A percentile compares a stretch with the other conserved stretches of the same genome.
Evolutionary conservation across 805 yeast genomes (phyloP).

Genomic region (Yueomyces sinensis): DNA sequence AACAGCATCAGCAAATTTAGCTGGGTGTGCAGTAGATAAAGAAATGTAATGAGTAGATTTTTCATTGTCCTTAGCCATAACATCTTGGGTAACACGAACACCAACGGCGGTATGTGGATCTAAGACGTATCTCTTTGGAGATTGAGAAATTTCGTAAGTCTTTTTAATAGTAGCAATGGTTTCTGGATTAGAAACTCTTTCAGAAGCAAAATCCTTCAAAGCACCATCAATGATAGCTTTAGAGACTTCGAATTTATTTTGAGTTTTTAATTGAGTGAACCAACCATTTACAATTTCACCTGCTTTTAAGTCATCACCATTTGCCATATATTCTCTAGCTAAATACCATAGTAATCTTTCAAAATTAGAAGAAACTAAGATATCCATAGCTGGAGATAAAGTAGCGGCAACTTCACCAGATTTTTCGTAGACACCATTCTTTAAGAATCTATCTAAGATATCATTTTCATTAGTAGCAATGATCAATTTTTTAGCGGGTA

Average conservation of each 20-base stretch:
- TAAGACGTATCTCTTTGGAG: constrained; percentile 56
- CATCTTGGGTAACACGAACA: constrained; percentile 59
- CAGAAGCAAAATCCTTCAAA: constrained; percentile 56
- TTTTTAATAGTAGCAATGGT: constrained; percentile 69
- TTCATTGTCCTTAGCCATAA: constrained; percentile 36
- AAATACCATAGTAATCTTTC: constrained; percentile 95
- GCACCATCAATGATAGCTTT: constrained; percentile 54
- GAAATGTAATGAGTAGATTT: constrained; percentile 44
- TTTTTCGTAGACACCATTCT: constrained; percentile 76
- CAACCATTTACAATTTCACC: constrained; percentile 59
- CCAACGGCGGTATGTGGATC: constrained; percentile 99
- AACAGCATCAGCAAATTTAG: constrained; percentile 95
- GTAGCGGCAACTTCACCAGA: constrained; percentile 69
- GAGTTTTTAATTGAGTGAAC: constrained; percentile 65
- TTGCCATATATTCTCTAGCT: constrained; percentile 52
- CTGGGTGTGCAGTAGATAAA: constrained; percentile 97
- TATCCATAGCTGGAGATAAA: constrained; percentile 97
- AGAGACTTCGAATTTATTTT: constrained; percentile 68
- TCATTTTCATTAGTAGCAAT: constrained; percentile 96
- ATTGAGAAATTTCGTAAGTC: constrained; percentile 43
- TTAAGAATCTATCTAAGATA: constrained; percentile 84
- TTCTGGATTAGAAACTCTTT: constrained; percentile 63
- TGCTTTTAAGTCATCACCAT: constrained; percentile 49
- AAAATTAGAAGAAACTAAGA: constrained; percentile 85
- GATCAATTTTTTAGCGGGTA: constrained; percentile 74